These are phyloP conservation scores for Cercospora citrullina DNA, from an alignment of 2,329 filamentous ascomycete genomes.

Conservation along the genomic window DNA sequence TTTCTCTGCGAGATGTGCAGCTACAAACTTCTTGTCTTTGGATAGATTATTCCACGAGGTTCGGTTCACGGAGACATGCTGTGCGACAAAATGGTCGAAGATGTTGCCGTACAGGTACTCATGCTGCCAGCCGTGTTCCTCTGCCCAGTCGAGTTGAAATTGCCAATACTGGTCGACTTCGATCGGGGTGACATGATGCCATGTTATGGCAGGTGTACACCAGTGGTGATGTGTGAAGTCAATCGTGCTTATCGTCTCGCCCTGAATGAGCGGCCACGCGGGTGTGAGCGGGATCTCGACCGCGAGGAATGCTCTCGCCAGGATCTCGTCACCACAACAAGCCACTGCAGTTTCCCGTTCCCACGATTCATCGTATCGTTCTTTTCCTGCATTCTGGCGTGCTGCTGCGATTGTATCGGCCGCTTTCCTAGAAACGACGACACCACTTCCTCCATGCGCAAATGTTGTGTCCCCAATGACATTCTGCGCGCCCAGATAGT, in stretches of 20 bases:
- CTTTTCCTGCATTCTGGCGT: constrained; percentile 45
- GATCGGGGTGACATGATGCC: constrained; percentile 38
- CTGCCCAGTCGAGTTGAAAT: constrained; percentile 37
- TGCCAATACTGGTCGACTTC: constrained; percentile 38
- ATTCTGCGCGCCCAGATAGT: constrained; percentile 53
- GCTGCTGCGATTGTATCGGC: constrained; percentile 39
- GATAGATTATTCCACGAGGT: constrained; percentile 40
- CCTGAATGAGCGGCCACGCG: constrained; percentile 48
- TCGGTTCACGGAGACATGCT: constrained; percentile 35
- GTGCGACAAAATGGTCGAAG: constrained; percentile 37
- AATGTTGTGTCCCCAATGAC: constrained; percentile 42
- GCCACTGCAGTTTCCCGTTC: constrained; percentile 48
- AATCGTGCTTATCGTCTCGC: constrained; percentile 45
- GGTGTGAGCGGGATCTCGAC: constrained; percentile 48
- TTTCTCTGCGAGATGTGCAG: constrained; percentile 19
- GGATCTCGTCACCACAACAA: constrained; percentile 57
- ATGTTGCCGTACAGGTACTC: constrained; percentile 39
- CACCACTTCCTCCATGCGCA: constrained; percentile 48
- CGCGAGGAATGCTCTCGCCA: constrained; percentile 52
- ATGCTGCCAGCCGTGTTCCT: constrained; percentile 34
- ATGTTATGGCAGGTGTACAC: constrained; percentile 47
- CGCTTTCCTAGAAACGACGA: constrained; percentile 48
- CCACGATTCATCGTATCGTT: constrained; percentile 42
- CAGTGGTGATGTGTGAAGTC: constrained; percentile 47
- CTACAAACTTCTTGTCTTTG: constrained; percentile 33